These are phyloP conservation scores for Aspergillus pseudonomiae DNA, from an alignment of 2,329 filamentous ascomycete species.

Conservation along the genomic window DNA sequence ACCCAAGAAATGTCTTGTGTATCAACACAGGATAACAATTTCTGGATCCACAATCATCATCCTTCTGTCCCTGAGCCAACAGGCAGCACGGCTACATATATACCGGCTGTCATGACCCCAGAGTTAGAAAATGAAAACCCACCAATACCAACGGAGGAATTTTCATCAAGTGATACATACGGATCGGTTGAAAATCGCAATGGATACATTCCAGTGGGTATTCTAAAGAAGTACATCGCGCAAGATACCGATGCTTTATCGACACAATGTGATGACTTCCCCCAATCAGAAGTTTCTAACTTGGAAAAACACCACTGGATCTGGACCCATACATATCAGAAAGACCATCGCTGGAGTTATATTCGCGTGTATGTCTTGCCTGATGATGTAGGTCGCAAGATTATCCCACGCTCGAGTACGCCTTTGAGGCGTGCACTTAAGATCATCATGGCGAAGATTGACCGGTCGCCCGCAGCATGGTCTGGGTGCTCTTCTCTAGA, in stretches of 20 bases:
- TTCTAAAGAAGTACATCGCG: constrained; percentile 25
- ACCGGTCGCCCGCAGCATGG: constrained; percentile 45
- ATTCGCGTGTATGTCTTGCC: constrained; percentile 45
- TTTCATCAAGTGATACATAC: not conserved
- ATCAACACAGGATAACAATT: not conserved
- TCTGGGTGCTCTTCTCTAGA: constrained; percentile 27
- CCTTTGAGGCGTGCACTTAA: constrained; percentile 41
- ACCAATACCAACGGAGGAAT: not conserved
- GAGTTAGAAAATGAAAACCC: not conserved
- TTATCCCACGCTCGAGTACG: constrained; percentile 36
- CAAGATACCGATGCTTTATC: not conserved
- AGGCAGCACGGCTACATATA: not conserved
- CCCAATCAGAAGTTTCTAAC: constrained; percentile 25
- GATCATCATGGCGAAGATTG: constrained; percentile 43
- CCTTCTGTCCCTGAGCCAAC: not conserved
- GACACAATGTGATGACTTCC: constrained; percentile 15
- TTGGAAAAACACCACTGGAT: constrained; percentile 43
- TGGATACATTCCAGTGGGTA: constrained; percentile 37
- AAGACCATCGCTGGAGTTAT: constrained; percentile 23
- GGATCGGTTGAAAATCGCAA: constrained; percentile 16
- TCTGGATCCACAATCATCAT: not conserved
- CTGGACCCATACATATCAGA: constrained; percentile 26
- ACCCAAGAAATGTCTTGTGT: not conserved
- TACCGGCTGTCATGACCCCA: not conserved
- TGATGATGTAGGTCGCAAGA: constrained; percentile 40